These are phyloP conservation scores for Talaromyces verruculosus DNA, from an alignment of 2,329 filamentous ascomycete genomes.

Conservation along the genomic window DNA sequence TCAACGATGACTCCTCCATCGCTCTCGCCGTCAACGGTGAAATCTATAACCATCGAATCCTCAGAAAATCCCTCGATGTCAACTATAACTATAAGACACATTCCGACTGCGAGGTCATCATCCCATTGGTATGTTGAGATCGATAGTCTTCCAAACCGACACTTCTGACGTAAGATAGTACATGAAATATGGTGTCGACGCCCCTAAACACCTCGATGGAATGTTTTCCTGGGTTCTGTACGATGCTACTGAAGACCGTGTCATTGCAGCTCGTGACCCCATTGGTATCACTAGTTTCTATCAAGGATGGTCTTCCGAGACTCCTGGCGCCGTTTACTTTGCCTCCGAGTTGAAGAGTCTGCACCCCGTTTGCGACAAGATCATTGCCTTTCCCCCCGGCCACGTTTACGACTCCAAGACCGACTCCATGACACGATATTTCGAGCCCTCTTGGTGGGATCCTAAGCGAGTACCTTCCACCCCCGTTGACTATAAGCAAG, in stretches of 20 bases:
- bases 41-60: slow-evolving; percentile 97
- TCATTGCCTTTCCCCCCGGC: slow-evolving; percentile 89
- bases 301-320: slow-evolving; percentile 82
- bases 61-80: slow-evolving; percentile 81
- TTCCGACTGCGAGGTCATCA: slow-evolving; percentile 98
- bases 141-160: not conserved
- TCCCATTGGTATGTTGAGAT: slow-evolving; percentile 72
- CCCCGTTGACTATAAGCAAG: slow-evolving; percentile 77
- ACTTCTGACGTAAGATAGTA: slow-evolving; percentile 60
- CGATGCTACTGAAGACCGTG: slow-evolving; percentile 90
- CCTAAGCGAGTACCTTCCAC: slow-evolving; percentile 72
- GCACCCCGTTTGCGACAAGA: slow-evolving; percentile 90
- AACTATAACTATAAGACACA: slow-evolving; percentile 97
- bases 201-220: slow-evolving; percentile 90
- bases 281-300: slow-evolving; percentile 98
- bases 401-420: slow-evolving; percentile 96
- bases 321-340: slow-evolving; percentile 86
- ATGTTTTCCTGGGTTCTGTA: slow-evolving; percentile 99
- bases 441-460: slow-evolving; percentile 90
- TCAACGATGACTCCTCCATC: slow-evolving; percentile 85
- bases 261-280: slow-evolving; percentile 90
- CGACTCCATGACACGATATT: slow-evolving; percentile 81
- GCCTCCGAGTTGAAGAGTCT: slow-evolving; percentile 95
- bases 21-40: slow-evolving; percentile 97
- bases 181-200: slow-evolving; percentile 85